Percentiles rank a stretch among this genome's conserved stretches.
Conservation (phyloP, 495 filamentous ascomycete species). For the Margaritispora aquatica region DNA sequence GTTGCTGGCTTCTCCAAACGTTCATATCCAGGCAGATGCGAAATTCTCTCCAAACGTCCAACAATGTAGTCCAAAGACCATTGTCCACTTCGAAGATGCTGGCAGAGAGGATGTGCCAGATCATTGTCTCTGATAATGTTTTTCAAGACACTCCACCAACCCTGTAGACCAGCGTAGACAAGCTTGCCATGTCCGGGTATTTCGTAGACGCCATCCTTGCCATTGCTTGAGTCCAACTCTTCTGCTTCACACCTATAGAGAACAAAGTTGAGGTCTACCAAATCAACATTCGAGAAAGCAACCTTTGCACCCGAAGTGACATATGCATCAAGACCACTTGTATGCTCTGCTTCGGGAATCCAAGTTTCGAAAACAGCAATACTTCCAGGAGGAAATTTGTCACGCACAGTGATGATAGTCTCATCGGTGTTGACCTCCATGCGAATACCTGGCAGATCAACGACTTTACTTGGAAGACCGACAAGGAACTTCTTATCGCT, state of each 20-base stretch:
- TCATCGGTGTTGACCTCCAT: slow-evolving; percentile 62
- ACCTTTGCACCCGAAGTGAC: slow-evolving; percentile 75
- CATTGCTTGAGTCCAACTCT: slow-evolving; percentile 73
- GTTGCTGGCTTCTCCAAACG: slow-evolving; percentile 55
- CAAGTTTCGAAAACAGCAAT: slow-evolving; percentile 94
- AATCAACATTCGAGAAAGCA: slow-evolving; percentile 64
- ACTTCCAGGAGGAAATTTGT: slow-evolving; percentile 82
- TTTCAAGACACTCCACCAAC: slow-evolving; percentile 94
- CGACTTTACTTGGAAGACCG: slow-evolving; percentile 75
- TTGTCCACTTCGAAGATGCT: slow-evolving; percentile 83
- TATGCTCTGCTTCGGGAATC: slow-evolving; percentile 79
- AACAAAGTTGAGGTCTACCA: slow-evolving; percentile 86
- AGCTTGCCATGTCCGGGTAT: slow-evolving; percentile 79
- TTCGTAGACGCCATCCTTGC: slow-evolving; percentile 77
- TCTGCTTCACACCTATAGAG: slow-evolving; percentile 91
- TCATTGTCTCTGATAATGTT: slow-evolving; percentile 83
- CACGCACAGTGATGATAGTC: slow-evolving; percentile 74
- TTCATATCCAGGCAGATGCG: slow-evolving; percentile 51
- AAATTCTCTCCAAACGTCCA: slow-evolving; percentile 66
- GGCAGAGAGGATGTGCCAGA: slow-evolving; percentile 86
- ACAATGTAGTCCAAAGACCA: slow-evolving; percentile 94
- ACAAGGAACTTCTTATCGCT: slow-evolving; percentile 63
- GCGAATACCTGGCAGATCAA: slow-evolving; percentile 61
- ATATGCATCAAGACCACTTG: slow-evolving; percentile 71
- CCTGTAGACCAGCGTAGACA: slow-evolving; percentile 94